These are phyloP conservation scores for Phytophthora quininea DNA, from an alignment of 352 stramenopile genomes.

Conservation along the genomic window DNA sequence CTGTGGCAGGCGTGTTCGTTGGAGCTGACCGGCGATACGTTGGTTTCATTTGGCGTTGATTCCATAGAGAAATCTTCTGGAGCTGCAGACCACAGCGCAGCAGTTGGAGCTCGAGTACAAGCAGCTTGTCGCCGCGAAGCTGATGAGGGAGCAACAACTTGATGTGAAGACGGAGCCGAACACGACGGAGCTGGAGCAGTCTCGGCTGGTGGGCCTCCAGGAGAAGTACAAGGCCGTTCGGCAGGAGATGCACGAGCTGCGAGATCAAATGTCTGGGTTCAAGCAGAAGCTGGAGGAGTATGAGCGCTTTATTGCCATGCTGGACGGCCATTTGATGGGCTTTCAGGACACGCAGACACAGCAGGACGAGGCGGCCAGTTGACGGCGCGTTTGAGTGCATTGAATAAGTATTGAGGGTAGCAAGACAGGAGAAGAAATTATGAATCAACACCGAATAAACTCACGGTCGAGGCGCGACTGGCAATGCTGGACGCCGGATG, in stretches of 20 bases:
- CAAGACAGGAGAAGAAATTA: conserved; percentile 12
- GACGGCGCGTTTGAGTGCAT: not conserved
- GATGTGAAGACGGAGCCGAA: conserved; percentile 22
- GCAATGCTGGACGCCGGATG: no score
- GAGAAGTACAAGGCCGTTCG: conserved; percentile 48
- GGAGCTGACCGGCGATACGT: not conserved
- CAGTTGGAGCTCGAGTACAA: conserved; percentile 49
- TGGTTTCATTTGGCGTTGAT: not conserved
- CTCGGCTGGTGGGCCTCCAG: conserved; percentile 36
- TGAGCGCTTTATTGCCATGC: conserved; percentile 54
- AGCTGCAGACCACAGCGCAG: conserved; percentile 45
- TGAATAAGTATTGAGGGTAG: not conserved
- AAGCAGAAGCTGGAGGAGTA: conserved; percentile 57
- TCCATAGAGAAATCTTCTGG: conserved; percentile 35
- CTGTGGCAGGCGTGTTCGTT: not conserved
- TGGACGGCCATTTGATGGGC: conserved; percentile 50
- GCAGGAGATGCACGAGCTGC: conserved; percentile 48
- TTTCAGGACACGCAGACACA: conserved; percentile 38
- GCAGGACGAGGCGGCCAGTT: conserved; percentile 25
- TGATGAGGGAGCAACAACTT: conserved; percentile 31
- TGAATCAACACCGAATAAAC: no score
- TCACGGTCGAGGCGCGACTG: no score
- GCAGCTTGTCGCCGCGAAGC: conserved; percentile 37
- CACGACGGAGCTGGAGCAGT: conserved; percentile 34
- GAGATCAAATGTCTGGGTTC: conserved; percentile 46